Percentiles rank a stretch among this genome's conserved stretches.
Conservation (phyloP, 192 early-diverging fungal genomes). For the Phycomyces nitens region DNA sequence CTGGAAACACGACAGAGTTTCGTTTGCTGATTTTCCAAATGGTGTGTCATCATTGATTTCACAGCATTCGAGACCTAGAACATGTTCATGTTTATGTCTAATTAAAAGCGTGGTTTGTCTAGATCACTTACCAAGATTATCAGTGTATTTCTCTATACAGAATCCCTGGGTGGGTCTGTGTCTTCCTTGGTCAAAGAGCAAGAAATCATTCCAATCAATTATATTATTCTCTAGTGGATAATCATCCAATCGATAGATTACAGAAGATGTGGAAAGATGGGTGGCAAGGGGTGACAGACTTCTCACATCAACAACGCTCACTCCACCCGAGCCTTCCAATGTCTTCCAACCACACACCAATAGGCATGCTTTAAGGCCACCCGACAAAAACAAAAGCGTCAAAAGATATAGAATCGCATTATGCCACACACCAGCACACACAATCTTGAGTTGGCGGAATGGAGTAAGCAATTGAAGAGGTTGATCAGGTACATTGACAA, state of each 20-base stretch:
- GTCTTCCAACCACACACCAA: constrained; percentile 48
- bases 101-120: no score
- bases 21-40: constrained; percentile 50
- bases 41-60: constrained; percentile 47
- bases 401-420: constrained; percentile 53
- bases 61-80: constrained; percentile 46
- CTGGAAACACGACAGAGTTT: constrained; percentile 17
- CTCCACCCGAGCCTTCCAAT: constrained; percentile 46
- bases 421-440: constrained; percentile 78
- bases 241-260: constrained; percentile 37
- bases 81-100: not conserved
- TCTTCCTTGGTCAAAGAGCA: constrained; percentile 28
- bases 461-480: constrained; percentile 41
- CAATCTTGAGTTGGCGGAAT: constrained; percentile 50
- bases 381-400: constrained; percentile 36
- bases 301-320: constrained; percentile 56
- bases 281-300: constrained; percentile 43
- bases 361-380: constrained; percentile 41
- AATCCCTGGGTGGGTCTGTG: constrained; percentile 36
- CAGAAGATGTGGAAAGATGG: constrained; percentile 39
- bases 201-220: constrained; percentile 42
- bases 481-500: constrained; percentile 59
- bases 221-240: constrained; percentile 28
- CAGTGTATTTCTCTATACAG: constrained; percentile 35
- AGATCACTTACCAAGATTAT: not conserved